These are phyloP conservation scores for Cadophora malorum DNA, from an alignment of 2,329 filamentous ascomycete genomes.

Conservation along the genomic window DNA sequence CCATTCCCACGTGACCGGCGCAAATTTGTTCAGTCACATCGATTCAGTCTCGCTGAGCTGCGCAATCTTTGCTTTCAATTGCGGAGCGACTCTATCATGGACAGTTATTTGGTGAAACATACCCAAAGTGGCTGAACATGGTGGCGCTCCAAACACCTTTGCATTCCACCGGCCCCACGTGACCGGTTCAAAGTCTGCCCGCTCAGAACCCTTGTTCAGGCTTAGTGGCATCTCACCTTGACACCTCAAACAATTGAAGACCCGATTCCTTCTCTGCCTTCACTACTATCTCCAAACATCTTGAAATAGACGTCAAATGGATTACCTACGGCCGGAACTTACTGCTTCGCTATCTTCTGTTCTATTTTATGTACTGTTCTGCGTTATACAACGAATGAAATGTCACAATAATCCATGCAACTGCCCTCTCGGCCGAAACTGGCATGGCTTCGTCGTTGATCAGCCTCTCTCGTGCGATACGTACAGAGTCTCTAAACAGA, in stretches of 20 bases:
- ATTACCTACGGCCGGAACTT: slow-evolving; percentile 1
- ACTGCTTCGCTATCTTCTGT: neutral
- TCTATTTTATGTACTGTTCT: neutral
- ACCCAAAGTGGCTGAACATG: no score
- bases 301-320: neutral
- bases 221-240: neutral
- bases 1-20: no score
- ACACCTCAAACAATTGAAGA: slow-evolving; percentile 1
- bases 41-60: no score
- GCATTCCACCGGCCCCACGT: neutral
- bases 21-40: no score
- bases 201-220: neutral
- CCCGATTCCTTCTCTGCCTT: neutral
- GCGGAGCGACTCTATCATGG: no score
- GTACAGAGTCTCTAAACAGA: neutral
- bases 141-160: neutral
- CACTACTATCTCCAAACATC: neutral
- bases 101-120: no score
- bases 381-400: neutral
- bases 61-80: no score
- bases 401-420: neutral
- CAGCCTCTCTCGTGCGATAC: slow-evolving; percentile 12
- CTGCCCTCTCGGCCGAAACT: neutral
- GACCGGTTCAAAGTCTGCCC: neutral
- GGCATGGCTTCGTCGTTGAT: neutral